Evolutionary conservation across 73 alveolate genomes (phyloP).

Genomic region (Uronychia setigera): DNA sequence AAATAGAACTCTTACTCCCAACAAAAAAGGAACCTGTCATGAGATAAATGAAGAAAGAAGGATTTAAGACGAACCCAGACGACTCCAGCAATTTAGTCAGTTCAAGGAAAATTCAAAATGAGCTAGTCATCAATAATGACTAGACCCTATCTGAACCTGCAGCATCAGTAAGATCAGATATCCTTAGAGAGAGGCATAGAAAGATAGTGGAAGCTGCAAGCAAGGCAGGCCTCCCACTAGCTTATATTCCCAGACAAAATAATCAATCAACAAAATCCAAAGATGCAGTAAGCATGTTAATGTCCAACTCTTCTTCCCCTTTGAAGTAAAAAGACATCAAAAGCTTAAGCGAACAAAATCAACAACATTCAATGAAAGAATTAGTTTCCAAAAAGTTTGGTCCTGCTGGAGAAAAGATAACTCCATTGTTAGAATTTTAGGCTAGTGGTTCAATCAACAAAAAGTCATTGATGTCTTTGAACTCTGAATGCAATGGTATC

Average conservation of each 20-base stretch:
- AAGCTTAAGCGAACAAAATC: neutral
- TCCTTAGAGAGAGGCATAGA: neutral
- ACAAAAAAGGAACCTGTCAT: neutral
- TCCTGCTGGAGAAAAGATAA: neutral
- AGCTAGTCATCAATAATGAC: neutral
- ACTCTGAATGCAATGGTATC: neutral
- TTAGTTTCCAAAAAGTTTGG: neutral
- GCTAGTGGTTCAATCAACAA: neutral
- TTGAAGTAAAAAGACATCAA: neutral
- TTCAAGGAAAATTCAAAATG: no score
- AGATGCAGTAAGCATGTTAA: neutral
- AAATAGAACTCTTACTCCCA: no score
- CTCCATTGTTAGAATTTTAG: neutral
- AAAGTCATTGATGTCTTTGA: neutral
- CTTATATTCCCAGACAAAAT: neutral
- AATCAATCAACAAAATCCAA: neutral
- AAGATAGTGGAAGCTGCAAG: neutral
- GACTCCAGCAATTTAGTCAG: no score
- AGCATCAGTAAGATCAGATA: neutral
- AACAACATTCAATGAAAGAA: neutral
- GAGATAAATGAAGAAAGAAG: neutral
- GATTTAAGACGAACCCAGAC: neutral
- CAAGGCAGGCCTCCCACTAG: neutral
- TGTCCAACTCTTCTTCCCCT: neutral
- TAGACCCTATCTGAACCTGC: neutral